Percentiles rank a stretch among this genome's conserved stretches.
Conservation (phyloP, 371 early-diverging fungal species). For the Mortierella sp. region DNA sequence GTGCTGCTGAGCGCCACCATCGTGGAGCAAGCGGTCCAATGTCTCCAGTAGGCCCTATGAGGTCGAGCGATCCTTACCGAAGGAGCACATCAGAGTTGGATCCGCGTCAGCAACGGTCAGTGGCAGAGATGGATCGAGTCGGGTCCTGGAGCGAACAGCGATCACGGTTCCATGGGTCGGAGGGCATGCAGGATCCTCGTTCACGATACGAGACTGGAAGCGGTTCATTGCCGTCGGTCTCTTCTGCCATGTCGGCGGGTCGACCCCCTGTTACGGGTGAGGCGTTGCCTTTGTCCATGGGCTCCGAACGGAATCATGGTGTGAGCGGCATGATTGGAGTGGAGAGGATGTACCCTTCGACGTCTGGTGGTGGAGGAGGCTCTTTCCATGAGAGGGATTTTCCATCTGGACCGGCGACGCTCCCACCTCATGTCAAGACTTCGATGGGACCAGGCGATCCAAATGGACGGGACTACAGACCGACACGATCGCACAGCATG, state of each 20-base stretch:
- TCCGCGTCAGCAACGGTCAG: slow-evolving; percentile 28
- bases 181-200: slow-evolving; percentile 18
- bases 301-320: slow-evolving; percentile 17
- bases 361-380: background rate
- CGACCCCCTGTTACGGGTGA: slow-evolving; percentile 9
- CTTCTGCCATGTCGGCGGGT: background rate
- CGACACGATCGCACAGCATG: slow-evolving; percentile 24
- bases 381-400: slow-evolving; percentile 26
- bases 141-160: slow-evolving; percentile 37
- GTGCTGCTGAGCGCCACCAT: slow-evolving; percentile 12
- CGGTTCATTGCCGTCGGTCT: background rate
- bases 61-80: slow-evolving; percentile 19
- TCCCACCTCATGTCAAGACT: background rate
- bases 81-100: slow-evolving; percentile 27
- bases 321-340: slow-evolving; percentile 34
- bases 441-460: slow-evolving; percentile 15
- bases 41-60: slow-evolving; percentile 1
- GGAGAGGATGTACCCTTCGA: slow-evolving; percentile 17
- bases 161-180: slow-evolving; percentile 38
- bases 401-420: background rate
- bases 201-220: slow-evolving; percentile 20
- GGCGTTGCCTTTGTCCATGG: background rate
- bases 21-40: slow-evolving; percentile 8
- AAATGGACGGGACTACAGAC: slow-evolving; percentile 22
- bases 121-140: slow-evolving; percentile 36